Base-by-base conservation (phyloP, 148 eudicot genomes). In the Cornus florida region DNA sequence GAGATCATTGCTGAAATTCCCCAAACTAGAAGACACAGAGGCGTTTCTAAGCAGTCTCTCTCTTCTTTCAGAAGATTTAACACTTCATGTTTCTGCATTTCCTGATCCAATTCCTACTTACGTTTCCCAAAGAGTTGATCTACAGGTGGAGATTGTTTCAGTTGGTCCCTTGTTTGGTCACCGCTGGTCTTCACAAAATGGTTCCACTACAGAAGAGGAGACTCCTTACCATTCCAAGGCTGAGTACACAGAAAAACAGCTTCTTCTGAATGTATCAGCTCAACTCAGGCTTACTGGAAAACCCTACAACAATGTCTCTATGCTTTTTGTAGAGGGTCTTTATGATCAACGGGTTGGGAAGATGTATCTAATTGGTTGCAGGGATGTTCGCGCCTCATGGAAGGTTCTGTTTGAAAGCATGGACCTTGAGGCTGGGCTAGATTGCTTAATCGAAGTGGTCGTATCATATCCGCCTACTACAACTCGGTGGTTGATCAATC, bases 351-450 rank as follows among this genome's bases (percentile, higher is more conserved):
- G 77, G 80, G 90, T 86, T 35, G 97, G 99, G 20, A 93, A 87
- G 75, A 90, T 93, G 99, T 93, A 90, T 80, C 46, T 93, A 62
- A 86, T 93, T 70, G 99, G 97, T 22, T 95, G 99, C 78, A 80
- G 97, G 70, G 97, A 95, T 79, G 92, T 91, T 28, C 83, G 93
- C 48, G 90, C 93, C 14, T 84, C 94, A 46, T 93, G 93, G 94
- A 87, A 83, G 74, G 82, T 84, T 10, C 80, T 93, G 60, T 78
- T 20, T 19, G 97, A 93, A 1, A 92, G 89, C 78, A 85, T 70
- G 86, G 93, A 88, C 72, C 91, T 93, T 53, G 92, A 91, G 74
- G 83, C 82, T 35, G 97, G 97, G 24, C 77, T 93, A 10, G 99
- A 95, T 86, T 95, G 99, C 84, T 86, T 78, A 69, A 77, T 89